Conservation (phyloP, 164 flowering plant species). For the Pachysandra terminalis region DNA sequence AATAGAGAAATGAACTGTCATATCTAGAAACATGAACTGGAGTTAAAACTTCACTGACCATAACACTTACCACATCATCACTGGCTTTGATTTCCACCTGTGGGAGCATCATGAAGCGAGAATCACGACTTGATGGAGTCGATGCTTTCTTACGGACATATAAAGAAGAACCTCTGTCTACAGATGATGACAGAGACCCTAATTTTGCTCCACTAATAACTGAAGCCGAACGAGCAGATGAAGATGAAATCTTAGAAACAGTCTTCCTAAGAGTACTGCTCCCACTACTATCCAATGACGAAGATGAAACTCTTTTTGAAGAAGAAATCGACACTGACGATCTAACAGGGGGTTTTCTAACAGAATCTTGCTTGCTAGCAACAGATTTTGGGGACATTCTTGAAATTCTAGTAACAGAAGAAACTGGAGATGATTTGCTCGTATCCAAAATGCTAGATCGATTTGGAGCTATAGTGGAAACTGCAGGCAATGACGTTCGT, state of each 20-base stretch:
- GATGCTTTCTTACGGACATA: conserved; percentile 57
- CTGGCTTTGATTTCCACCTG: conserved; percentile 89
- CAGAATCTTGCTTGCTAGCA: conserved; percentile 35
- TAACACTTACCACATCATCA: conserved; percentile 79
- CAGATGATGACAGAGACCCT: conserved; percentile 52
- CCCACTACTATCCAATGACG: conserved; percentile 57
- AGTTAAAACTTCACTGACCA: not conserved
- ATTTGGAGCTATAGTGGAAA: conserved; percentile 26
- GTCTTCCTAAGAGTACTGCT: conserved; percentile 48
- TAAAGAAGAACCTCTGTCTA: conserved; percentile 51
- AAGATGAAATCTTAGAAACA: conserved; percentile 50
- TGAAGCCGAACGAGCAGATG: conserved; percentile 53
- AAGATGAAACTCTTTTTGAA: conserved; percentile 39
- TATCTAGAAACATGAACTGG: not conserved
- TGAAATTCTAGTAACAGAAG: conserved; percentile 39
- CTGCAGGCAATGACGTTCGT: conserved; percentile 57
- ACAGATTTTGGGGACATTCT: conserved; percentile 43
- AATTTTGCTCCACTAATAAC: conserved; percentile 53
- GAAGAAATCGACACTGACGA: conserved; percentile 48
- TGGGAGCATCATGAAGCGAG: conserved; percentile 83
- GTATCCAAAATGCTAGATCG: conserved; percentile 30
- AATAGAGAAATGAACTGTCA: not conserved
- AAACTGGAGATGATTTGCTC: conserved; percentile 44
- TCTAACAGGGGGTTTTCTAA: conserved; percentile 36
- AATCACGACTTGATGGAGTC: conserved; percentile 76